Evolutionary conservation across 2,329 filamentous ascomycete species (phyloP).

Genomic region (Stachybotrys echinatus): DNA sequence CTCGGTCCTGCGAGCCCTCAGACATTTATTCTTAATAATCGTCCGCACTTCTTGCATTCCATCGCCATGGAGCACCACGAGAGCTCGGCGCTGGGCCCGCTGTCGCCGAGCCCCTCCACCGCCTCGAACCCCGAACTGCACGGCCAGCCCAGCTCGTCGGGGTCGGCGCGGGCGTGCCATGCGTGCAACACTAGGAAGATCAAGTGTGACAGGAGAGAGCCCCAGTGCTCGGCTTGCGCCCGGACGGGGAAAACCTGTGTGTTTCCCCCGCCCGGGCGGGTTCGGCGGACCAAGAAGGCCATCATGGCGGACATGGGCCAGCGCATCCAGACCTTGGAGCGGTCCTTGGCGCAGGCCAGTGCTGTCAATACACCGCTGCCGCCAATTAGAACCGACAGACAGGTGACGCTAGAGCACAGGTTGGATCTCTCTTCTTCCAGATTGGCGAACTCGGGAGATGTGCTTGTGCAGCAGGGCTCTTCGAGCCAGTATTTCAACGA

Average conservation of each 20-base stretch:
- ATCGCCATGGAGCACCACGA: not conserved
- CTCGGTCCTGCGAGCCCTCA: too few relatives aligned
- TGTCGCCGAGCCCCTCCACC: not conserved
- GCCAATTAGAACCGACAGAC: too few relatives aligned
- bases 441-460: slow-evolving; percentile 11
- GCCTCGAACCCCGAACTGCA: not conserved
- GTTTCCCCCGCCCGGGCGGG: slow-evolving; percentile 13
- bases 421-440: too few relatives aligned
- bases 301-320: slow-evolving; percentile 22
- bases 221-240: slow-evolving; percentile 18
- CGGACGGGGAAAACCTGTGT: slow-evolving; percentile 11
- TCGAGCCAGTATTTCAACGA: slow-evolving; percentile 25
- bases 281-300: slow-evolving; percentile 13
- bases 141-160: not conserved
- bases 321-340: slow-evolving; percentile 21
- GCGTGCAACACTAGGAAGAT: slow-evolving; percentile 24
- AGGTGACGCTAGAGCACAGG: too few relatives aligned
- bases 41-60: too few relatives aligned
- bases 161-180: slow-evolving; percentile 15
- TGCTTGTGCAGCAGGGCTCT: slow-evolving; percentile 20
- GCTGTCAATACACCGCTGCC: not conserved
- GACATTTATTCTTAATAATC: too few relatives aligned
- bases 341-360: slow-evolving; percentile 9
- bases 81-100: not conserved
- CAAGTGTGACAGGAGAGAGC: slow-evolving; percentile 22